Percentiles rank a stretch among this genome's conserved stretches.
Evolutionary conservation across 352 stramenopile genomes (phyloP).

Genomic region (Pythium folliculosum): DNA sequence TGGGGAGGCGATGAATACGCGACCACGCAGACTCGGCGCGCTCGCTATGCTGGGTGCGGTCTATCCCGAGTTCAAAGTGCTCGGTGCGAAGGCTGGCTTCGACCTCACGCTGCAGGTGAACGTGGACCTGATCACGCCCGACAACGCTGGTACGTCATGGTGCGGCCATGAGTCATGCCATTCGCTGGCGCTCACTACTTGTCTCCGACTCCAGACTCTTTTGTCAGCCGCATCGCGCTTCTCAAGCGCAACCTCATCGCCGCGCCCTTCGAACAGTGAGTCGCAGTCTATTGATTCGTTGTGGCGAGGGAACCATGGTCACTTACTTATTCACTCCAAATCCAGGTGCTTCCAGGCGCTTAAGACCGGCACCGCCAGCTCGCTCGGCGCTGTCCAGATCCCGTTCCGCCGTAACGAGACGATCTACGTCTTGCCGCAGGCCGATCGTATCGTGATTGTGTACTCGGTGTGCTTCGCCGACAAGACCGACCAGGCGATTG

Average conservation of each 20-base stretch:
- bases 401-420: conserved; percentile 86
- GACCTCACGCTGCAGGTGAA: conserved; percentile 80
- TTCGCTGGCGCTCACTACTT: neutral
- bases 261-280: conserved; percentile 75
- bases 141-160: conserved; percentile 51
- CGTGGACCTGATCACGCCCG: conserved; percentile 72
- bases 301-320: neutral
- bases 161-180: neutral
- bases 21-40: conserved; percentile 54
- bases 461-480: conserved; percentile 94
- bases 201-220: conserved; percentile 41
- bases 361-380: conserved; percentile 53
- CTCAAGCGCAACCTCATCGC: conserved; percentile 86
- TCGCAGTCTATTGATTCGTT: neutral
- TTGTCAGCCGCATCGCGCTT: conserved; percentile 71
- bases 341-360: conserved; percentile 76
- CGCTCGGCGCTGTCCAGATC: conserved; percentile 72
- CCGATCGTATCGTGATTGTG: conserved; percentile 90
- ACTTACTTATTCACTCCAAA: neutral
- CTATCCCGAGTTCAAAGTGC: conserved; percentile 75
- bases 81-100: conserved; percentile 72
- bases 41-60: conserved; percentile 69
- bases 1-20: neutral
- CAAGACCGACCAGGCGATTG: conserved; percentile 90
- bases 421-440: conserved; percentile 85